A percentile compares a stretch with the other conserved stretches of the same genome.
These are phyloP conservation scores for Fomitopsis serialis DNA, from an alignment of 768 basidiomycete genomes.

Conservation along the genomic window DNA sequence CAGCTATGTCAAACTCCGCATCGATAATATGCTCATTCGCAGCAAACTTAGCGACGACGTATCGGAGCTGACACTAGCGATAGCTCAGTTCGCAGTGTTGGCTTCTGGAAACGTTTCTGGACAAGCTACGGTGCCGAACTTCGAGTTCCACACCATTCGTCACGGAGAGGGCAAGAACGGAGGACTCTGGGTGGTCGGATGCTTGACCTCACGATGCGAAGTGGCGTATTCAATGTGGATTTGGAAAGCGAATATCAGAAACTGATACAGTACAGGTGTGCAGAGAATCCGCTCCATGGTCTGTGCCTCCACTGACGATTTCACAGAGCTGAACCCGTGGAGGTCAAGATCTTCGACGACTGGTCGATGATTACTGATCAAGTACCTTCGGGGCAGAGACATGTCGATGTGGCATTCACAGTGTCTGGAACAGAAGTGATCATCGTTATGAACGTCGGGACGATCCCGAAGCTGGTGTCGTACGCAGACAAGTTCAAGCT, in stretches of 20 bases:
- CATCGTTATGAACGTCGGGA: constrained; percentile 63
- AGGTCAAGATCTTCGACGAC: constrained; percentile 73
- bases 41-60: constrained; percentile 57
- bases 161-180: constrained; percentile 37
- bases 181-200: constrained; percentile 38
- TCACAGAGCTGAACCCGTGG: constrained; percentile 69
- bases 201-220: constrained; percentile 72
- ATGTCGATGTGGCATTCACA: constrained; percentile 68
- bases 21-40: constrained; percentile 58
- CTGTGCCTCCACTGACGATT: neutral
- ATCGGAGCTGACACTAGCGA: constrained; percentile 62
- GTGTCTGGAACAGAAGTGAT: constrained; percentile 66
- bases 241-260: constrained; percentile 76
- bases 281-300: constrained; percentile 6
- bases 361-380: constrained; percentile 55
- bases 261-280: constrained; percentile 70
- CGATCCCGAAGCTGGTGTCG: constrained; percentile 71
- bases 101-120: constrained; percentile 76
- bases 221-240: constrained; percentile 58
- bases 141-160: constrained; percentile 71
- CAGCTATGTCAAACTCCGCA: constrained; percentile 58
- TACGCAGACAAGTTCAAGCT: constrained; percentile 71
- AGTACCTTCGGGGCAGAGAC: constrained; percentile 39
- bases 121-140: constrained; percentile 56
- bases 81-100: constrained; percentile 45